Conservation (phyloP, 1,139 yeast genomes). For the Hanseniaspora gamundiae region DNA sequence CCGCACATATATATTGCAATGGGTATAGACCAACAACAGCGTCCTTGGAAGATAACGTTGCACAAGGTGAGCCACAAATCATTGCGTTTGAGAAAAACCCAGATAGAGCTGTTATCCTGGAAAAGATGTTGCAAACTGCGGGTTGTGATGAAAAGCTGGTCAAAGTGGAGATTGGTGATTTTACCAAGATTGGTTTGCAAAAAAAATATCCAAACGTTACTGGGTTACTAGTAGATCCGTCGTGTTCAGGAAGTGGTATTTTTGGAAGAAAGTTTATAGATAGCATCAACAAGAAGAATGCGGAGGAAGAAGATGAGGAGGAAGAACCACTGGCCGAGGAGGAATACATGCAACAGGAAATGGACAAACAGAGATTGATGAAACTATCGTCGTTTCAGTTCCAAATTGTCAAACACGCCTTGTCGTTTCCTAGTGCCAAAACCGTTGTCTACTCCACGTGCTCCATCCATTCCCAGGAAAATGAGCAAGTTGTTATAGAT, state of each 20-base stretch:
- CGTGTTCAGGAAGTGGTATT: slow-evolving; percentile 96
- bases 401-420: slow-evolving; percentile 77
- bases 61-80: slow-evolving; percentile 28
- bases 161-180: slow-evolving; percentile 69
- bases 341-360: slow-evolving; percentile 29
- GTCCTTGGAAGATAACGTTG: no score
- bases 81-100: slow-evolving; percentile 82
- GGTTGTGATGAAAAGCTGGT: slow-evolving; percentile 39
- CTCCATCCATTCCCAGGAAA: slow-evolving; percentile 85
- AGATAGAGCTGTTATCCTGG: slow-evolving; percentile 56
- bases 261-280: slow-evolving; percentile 50
- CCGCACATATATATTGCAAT: slow-evolving; percentile 37
- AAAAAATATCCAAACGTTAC: slow-evolving; percentile 50
- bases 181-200: slow-evolving; percentile 51
- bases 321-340: slow-evolving; percentile 12
- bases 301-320: slow-evolving; percentile 25
- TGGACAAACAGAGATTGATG: slow-evolving; percentile 42
- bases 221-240: slow-evolving; percentile 87
- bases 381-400: slow-evolving; percentile 79
- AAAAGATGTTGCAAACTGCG: slow-evolving; percentile 70
- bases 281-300: slow-evolving; percentile 17
- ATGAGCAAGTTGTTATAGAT: slow-evolving; percentile 80
- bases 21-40: slow-evolving; percentile 9
- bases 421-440: slow-evolving; percentile 62
- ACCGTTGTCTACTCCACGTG: slow-evolving; percentile 92